A percentile compares a stretch with the other conserved stretches of the same genome.
Conservation (phyloP, 73 alveolate species). For the Tetrahymena thermophila region DNA sequence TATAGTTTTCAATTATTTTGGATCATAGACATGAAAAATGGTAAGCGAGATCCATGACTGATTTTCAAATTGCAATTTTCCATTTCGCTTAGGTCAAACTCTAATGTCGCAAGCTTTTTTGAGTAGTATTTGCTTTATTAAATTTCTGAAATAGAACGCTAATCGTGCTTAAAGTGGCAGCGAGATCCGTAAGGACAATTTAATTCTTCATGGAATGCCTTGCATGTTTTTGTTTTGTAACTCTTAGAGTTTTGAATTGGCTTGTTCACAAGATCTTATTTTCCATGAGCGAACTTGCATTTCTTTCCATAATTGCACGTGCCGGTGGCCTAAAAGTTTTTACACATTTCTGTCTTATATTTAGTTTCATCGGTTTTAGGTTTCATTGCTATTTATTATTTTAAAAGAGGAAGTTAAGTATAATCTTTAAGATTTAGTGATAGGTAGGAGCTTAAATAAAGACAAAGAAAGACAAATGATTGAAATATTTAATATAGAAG, state of each 20-base stretch:
- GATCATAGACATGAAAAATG: neutral
- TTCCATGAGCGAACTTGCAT: conserved; percentile 94
- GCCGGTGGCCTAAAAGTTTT: conserved; percentile 83
- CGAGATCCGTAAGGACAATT: conserved; percentile 87
- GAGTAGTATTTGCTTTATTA: neutral
- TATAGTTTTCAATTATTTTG: neutral
- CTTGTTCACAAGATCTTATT: conserved; percentile 68
- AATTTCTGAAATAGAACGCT: neutral
- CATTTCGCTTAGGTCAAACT: neutral
- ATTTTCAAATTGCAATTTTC: neutral
- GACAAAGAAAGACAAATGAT: neutral
- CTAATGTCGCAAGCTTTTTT: neutral
- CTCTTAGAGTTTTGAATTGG: conserved; percentile 52
- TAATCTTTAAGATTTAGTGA: neutral
- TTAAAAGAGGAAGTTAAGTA: neutral
- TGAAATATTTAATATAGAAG: neutral
- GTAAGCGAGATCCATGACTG: neutral
- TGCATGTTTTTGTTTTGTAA: conserved; percentile 75
- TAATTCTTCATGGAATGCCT: conserved; percentile 60
- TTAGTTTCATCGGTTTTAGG: conserved; percentile 37
- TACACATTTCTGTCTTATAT: conserved; percentile 90
- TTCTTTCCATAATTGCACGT: conserved; percentile 74
- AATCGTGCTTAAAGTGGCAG: conserved; percentile 78
- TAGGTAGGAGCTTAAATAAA: neutral
- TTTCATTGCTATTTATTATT: neutral